These are phyloP conservation scores for Peniophora sp. DNA, from an alignment of 1,284 basidiomycete genomes.

Conservation along the genomic window DNA sequence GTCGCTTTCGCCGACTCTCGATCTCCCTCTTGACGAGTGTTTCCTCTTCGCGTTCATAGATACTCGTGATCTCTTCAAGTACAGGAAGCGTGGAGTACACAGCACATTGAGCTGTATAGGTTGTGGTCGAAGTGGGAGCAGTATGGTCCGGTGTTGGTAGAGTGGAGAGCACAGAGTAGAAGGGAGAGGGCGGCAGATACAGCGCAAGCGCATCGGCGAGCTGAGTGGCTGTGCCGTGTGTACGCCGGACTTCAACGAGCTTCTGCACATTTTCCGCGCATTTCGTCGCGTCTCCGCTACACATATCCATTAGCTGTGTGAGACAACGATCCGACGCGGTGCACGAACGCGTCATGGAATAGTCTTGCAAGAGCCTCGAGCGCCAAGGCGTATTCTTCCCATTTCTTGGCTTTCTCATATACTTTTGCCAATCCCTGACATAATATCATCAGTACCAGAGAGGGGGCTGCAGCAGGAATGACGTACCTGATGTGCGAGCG, in stretches of 20 bases:
- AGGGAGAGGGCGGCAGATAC: constrained; percentile 69
- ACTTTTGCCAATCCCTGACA: constrained; percentile 65
- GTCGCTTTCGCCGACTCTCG: constrained; percentile 65
- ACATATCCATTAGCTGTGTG: constrained; percentile 3
- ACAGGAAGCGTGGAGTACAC: constrained; percentile 63
- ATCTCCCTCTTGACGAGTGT: constrained; percentile 55
- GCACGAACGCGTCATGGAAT: constrained; percentile 47
- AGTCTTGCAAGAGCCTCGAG: constrained; percentile 47
- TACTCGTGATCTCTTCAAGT: constrained; percentile 58
- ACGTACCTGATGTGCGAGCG: constrained; percentile 72
- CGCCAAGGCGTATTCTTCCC: constrained; percentile 52
- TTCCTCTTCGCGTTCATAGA: constrained; percentile 57
- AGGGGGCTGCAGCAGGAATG: neutral
- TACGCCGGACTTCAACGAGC: constrained; percentile 10
- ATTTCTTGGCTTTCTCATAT: constrained; percentile 56
- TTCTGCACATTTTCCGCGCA: constrained; percentile 39
- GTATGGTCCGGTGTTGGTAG: constrained; percentile 74
- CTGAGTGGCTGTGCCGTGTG: constrained; percentile 8
- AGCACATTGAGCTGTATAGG: constrained; percentile 48
- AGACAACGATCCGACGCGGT: constrained; percentile 1
- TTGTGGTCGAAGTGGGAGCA: constrained; percentile 57
- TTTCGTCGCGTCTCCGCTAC: constrained; percentile 70
- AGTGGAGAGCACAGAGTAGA: constrained; percentile 56
- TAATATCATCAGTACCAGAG: constrained; percentile 1
- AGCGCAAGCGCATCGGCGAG: constrained; percentile 60